These are phyloP conservation scores for Yamadazyma triangularis DNA, from an alignment of 1,139 yeast species.

Conservation along the genomic window DNA sequence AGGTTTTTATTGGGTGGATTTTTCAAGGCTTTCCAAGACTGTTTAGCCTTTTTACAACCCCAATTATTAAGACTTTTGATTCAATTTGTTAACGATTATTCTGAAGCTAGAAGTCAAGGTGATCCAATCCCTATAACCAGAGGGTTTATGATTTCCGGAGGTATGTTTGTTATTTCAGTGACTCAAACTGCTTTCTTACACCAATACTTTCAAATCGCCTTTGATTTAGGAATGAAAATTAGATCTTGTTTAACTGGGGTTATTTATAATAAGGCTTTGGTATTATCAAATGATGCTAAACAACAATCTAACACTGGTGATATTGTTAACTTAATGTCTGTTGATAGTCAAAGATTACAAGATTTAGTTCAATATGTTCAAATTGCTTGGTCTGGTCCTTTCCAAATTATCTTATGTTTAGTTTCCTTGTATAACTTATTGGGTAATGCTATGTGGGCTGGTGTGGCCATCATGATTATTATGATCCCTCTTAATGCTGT, in stretches of 20 bases:
- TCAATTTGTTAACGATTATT: slow-evolving; percentile 75
- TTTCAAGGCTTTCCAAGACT: slow-evolving; percentile 78
- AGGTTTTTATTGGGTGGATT: slow-evolving; percentile 67
- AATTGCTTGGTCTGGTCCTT: slow-evolving; percentile 94
- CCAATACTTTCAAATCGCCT: slow-evolving; percentile 87
- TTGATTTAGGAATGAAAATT: slow-evolving; percentile 87
- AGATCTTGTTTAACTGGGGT: slow-evolving; percentile 76
- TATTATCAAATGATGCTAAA: slow-evolving; percentile 79
- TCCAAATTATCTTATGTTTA: slow-evolving; percentile 81
- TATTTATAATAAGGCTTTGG: slow-evolving; percentile 75
- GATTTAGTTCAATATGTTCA: slow-evolving; percentile 85
- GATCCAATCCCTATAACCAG: slow-evolving; percentile 58
- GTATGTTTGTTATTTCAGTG: slow-evolving; percentile 81
- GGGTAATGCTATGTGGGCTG: slow-evolving; percentile 97
- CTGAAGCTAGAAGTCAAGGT: slow-evolving; percentile 32
- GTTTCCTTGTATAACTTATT: slow-evolving; percentile 67
- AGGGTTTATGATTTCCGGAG: slow-evolving; percentile 78
- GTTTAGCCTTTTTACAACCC: slow-evolving; percentile 84
- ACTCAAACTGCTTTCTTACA: slow-evolving; percentile 82
- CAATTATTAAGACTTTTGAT: slow-evolving; percentile 75
- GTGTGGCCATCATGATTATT: slow-evolving; percentile 75
- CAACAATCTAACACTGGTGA: slow-evolving; percentile 88
- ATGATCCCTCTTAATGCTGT: slow-evolving; percentile 83
- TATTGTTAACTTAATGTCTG: slow-evolving; percentile 94
- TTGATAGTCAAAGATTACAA: slow-evolving; percentile 91